These are phyloP conservation scores for Mrakiaceae sp. DNA, from an alignment of 1,284 basidiomycete genomes.

Conservation along the genomic window DNA sequence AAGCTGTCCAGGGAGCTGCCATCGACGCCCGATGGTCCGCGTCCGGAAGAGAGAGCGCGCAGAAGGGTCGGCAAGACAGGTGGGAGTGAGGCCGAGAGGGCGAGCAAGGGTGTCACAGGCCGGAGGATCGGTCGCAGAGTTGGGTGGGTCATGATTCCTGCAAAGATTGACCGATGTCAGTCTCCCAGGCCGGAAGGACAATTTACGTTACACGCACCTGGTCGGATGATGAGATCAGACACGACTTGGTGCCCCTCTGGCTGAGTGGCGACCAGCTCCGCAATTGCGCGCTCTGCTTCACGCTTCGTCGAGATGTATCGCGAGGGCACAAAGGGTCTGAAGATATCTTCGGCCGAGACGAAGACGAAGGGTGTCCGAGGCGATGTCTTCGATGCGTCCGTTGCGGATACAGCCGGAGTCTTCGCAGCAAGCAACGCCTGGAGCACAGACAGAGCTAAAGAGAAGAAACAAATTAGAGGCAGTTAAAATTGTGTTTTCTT, in stretches of 20 bases:
- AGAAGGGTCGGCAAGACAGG: slow-evolving; percentile 46
- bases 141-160: slow-evolving; percentile 91
- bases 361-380: slow-evolving; percentile 54
- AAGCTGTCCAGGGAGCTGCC: slow-evolving; percentile 3
- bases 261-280: not conserved
- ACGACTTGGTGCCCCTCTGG: slow-evolving; percentile 23
- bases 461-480: slow-evolving; percentile 6
- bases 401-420: slow-evolving; percentile 17
- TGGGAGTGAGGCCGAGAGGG: slow-evolving; percentile 59
- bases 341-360: slow-evolving; percentile 88
- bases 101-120: slow-evolving; percentile 71
- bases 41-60: slow-evolving; percentile 23
- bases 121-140: slow-evolving; percentile 80
- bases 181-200: not conserved
- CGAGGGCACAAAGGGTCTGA: slow-evolving; percentile 69
- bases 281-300: slow-evolving; percentile 65
- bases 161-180: slow-evolving; percentile 17
- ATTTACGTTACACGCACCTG: slow-evolving; percentile 47
- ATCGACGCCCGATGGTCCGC: not conserved
- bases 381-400: slow-evolving; percentile 14
- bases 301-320: slow-evolving; percentile 84
- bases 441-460: slow-evolving; percentile 56
- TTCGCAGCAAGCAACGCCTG: slow-evolving; percentile 51
- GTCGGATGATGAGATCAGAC: slow-evolving; percentile 66
- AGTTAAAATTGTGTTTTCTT: not conserved